Evolutionary conservation across 1,284 basidiomycete species (phyloP).

Genomic region (Dichomitus squalens): DNA sequence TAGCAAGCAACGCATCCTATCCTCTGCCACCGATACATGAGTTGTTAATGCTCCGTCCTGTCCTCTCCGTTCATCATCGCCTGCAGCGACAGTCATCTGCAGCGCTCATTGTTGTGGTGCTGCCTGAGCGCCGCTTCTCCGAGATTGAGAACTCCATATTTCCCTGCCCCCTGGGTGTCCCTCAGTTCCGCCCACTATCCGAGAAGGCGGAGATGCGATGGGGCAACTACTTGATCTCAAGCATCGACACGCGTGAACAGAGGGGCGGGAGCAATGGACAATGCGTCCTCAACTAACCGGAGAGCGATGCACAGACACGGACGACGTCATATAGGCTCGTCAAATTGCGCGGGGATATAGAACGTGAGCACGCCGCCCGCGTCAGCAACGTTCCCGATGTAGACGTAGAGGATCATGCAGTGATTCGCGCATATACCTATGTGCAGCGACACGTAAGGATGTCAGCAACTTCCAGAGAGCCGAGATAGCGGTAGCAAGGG

Average conservation of each 20-base stretch:
- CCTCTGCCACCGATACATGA: neutral
- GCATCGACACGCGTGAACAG: too few relatives aligned
- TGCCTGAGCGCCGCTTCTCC: too few relatives aligned
- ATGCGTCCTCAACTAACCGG: neutral
- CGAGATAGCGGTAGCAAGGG: too few relatives aligned
- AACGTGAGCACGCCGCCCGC: conserved; percentile 88
- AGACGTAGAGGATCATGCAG: conserved; percentile 88
- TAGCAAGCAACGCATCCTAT: neutral
- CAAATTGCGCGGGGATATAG: conserved; percentile 75
- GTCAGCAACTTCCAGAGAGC: neutral
- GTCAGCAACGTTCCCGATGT: conserved; percentile 82
- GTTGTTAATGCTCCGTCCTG: neutral
- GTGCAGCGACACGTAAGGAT: neutral
- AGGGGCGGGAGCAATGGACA: neutral
- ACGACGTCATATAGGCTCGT: conserved; percentile 26
- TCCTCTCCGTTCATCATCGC: neutral
- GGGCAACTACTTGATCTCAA: too few relatives aligned
- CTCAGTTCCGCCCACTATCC: too few relatives aligned
- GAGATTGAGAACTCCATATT: too few relatives aligned
- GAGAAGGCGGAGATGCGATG: too few relatives aligned
- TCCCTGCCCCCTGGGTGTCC: too few relatives aligned
- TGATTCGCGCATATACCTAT: conserved; percentile 83
- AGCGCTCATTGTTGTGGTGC: too few relatives aligned
- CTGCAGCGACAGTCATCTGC: too few relatives aligned
- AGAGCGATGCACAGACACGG: too few relatives aligned